A percentile compares a stretch with the other conserved stretches of the same genome.
phyloP scores from a whole-genome alignment of 2,329 filamentous ascomycete genomes.

The Westerdykella aurantiaca region DNA sequence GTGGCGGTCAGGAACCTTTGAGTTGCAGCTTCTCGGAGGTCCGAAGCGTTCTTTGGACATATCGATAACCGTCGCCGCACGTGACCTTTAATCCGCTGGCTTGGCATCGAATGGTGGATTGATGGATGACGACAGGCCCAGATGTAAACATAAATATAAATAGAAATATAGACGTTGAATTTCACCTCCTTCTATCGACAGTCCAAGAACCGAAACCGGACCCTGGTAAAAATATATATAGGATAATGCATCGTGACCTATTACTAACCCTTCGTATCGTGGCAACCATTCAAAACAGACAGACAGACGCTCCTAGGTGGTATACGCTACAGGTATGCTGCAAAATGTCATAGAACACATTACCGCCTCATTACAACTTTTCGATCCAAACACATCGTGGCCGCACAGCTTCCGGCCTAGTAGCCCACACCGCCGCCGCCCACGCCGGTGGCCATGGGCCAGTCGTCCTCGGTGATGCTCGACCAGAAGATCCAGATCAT shows the following conservation, averaged over 20 bases:
- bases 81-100: no score
- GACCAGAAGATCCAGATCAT: slow-evolving; percentile 96
- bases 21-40: no score
- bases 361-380: slow-evolving; percentile 15
- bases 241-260: slow-evolving; percentile 4
- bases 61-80: no score
- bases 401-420: slow-evolving; percentile 28
- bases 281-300: slow-evolving; percentile 20
- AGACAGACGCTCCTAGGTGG: slow-evolving; percentile 21
- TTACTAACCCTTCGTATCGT: slow-evolving; percentile 23
- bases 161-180: no score
- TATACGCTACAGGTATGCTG: slow-evolving; percentile 34
- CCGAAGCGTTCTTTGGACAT: no score
- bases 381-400: slow-evolving; percentile 11
- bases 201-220: no score
- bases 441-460: slow-evolving; percentile 58
- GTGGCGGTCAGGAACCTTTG: no score
- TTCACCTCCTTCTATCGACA: no score
- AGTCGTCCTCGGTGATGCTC: slow-evolving; percentile 98
- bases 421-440: slow-evolving; percentile 29
- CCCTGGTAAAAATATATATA: no score
- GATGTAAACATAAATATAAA: no score
- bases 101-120: no score
- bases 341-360: slow-evolving; percentile 30
- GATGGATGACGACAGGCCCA: no score